phyloP scores from a whole-genome alignment of 352 stramenopile species.

The Phytophthora multivora region DNA sequence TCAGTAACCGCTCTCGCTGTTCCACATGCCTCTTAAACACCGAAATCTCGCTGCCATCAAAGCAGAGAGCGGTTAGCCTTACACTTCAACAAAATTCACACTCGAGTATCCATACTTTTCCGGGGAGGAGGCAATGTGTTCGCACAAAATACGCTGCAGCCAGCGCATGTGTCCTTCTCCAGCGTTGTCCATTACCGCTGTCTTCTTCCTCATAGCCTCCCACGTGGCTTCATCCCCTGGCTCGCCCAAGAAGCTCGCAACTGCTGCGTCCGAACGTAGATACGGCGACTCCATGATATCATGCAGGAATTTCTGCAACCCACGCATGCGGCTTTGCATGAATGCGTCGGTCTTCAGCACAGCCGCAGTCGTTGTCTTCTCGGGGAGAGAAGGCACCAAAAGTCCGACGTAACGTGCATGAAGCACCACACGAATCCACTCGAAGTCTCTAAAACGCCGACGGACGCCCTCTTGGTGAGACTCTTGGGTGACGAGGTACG shows the following conservation, averaged over 20 bases:
- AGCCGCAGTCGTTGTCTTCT: slow-evolving; percentile 54
- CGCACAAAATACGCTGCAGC: slow-evolving; percentile 60
- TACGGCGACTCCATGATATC: slow-evolving; percentile 64
- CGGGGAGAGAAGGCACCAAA: slow-evolving; percentile 66
- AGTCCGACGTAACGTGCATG: slow-evolving; percentile 66
- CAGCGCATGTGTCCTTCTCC: slow-evolving; percentile 65
- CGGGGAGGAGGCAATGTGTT: slow-evolving; percentile 32
- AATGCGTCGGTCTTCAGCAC: slow-evolving; percentile 58
- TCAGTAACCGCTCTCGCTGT: slow-evolving; percentile 52
- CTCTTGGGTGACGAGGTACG: slow-evolving; percentile 56
- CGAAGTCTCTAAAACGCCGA: slow-evolving; percentile 76
- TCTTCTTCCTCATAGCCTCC: slow-evolving; percentile 63
- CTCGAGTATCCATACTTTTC: slow-evolving; percentile 39
- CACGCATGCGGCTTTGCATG: slow-evolving; percentile 65
- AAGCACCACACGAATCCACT: slow-evolving; percentile 70
- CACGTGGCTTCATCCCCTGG: slow-evolving; percentile 54
- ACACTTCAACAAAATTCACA: neutral
- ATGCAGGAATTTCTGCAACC: slow-evolving; percentile 62
- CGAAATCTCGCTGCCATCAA: slow-evolving; percentile 42
- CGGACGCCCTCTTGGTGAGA: slow-evolving; percentile 40
- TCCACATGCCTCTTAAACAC: slow-evolving; percentile 68
- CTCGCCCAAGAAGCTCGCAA: slow-evolving; percentile 54
- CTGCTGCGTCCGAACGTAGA: slow-evolving; percentile 54
- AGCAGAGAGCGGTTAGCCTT: neutral
- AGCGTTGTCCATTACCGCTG: slow-evolving; percentile 59